A percentile compares a stretch with the other conserved stretches of the same genome.
These are phyloP conservation scores for Fraxinus floribunda DNA, from an alignment of 305 asterid genomes.

Conservation along the genomic window DNA sequence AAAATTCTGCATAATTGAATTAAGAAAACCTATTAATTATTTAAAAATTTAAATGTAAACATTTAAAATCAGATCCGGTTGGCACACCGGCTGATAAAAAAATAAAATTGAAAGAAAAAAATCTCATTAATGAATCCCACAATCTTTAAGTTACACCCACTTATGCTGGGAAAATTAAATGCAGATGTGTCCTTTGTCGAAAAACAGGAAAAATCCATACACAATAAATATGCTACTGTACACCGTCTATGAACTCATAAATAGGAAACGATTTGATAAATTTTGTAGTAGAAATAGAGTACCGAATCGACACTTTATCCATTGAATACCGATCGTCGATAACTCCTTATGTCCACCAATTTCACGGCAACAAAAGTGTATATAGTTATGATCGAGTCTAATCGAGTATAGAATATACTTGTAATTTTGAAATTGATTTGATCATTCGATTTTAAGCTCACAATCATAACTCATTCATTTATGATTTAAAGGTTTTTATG, in stretches of 20 bases:
- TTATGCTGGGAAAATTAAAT: background rate
- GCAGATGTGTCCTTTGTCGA: background rate
- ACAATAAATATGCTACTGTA: background rate
- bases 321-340: background rate
- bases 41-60: background rate
- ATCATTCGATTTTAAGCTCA: background rate
- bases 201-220: background rate
- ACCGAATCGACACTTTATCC: background rate
- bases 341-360: background rate
- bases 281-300: too few species aligned
- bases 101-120: background rate
- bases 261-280: background rate
- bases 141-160: background rate
- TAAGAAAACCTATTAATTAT: background rate
- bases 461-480: background rate
- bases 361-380: background rate
- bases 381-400: background rate
- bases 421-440: background rate
- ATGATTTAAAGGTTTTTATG: background rate
- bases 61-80: background rate
- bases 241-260: background rate
- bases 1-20: background rate
- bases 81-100: background rate
- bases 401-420: background rate
- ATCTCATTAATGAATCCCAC: background rate